phyloP scores from a whole-genome alignment of 805 yeast genomes.

The Soucietia sequanensis region DNA sequence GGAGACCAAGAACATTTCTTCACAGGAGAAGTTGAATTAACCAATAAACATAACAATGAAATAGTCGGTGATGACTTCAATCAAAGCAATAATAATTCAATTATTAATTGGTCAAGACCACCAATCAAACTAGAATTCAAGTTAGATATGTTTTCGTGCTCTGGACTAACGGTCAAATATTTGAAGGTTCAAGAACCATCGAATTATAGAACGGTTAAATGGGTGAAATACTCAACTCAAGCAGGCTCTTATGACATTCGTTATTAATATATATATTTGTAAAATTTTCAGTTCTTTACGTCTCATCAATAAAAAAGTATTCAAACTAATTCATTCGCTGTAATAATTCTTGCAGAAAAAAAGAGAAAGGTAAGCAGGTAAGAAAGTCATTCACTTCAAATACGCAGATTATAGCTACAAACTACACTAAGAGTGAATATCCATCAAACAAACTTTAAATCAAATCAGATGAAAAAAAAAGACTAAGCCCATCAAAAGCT shows the following conservation, averaged over 20 bases:
- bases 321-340: too few relatives aligned
- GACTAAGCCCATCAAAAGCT: too few relatives aligned
- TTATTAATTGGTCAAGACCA: constrained; percentile 59
- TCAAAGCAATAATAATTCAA: constrained; percentile 9
- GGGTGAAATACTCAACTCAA: constrained; percentile 78
- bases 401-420: too few relatives aligned
- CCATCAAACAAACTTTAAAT: too few relatives aligned
- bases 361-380: too few relatives aligned
- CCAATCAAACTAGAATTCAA: constrained; percentile 71
- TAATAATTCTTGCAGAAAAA: too few relatives aligned
- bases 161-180: constrained; percentile 73
- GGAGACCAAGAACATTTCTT: constrained; percentile 67
- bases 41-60: constrained; percentile 13
- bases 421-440: too few relatives aligned
- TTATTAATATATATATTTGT: too few relatives aligned
- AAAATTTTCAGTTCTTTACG: too few relatives aligned
- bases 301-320: too few relatives aligned
- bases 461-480: too few relatives aligned
- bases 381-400: too few relatives aligned
- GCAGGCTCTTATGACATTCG: constrained; percentile 84
- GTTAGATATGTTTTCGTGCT: constrained; percentile 70
- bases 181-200: constrained; percentile 60
- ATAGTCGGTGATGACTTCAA: constrained; percentile 13
- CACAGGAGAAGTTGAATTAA: constrained; percentile 49
- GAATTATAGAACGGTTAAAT: constrained; percentile 72